These are phyloP conservation scores for Parmales sp. DNA, from an alignment of 108 stramenopile species.

Conservation along the genomic window DNA sequence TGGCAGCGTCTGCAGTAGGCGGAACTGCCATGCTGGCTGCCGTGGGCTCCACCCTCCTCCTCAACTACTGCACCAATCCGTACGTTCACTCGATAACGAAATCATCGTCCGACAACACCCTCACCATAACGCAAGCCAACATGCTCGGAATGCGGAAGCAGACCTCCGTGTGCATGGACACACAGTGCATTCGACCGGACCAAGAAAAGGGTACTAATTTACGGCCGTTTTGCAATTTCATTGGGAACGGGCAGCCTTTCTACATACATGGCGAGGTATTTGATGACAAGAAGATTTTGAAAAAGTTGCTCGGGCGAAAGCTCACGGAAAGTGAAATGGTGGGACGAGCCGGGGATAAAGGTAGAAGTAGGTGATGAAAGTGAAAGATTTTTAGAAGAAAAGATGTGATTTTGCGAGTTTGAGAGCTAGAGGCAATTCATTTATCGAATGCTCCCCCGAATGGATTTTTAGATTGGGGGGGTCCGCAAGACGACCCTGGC, in stretches of 20 bases:
- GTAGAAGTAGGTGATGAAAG: too few species aligned
- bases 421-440: too few species aligned
- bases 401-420: too few species aligned
- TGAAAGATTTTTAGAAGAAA: too few species aligned
- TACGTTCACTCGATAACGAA: constrained; percentile 55
- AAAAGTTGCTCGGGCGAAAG: background rate
- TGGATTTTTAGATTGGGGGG: too few species aligned
- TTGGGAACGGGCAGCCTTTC: constrained; percentile 43
- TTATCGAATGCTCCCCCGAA: too few species aligned
- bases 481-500: too few species aligned
- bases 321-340: background rate
- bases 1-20: constrained; percentile 51
- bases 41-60: constrained; percentile 46
- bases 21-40: constrained; percentile 54
- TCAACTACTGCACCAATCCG: constrained; percentile 73
- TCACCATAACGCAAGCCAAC: background rate
- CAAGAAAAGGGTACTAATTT: background rate
- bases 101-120: constrained; percentile 21
- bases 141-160: background rate
- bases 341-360: too few species aligned
- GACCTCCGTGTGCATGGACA: background rate
- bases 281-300: constrained; percentile 11
- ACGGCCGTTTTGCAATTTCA: constrained; percentile 75
- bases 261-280: constrained; percentile 69
- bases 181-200: background rate